Evolutionary conservation across 257 asterid genomes (phyloP).

Genomic region (Solanum sitiens): DNA sequence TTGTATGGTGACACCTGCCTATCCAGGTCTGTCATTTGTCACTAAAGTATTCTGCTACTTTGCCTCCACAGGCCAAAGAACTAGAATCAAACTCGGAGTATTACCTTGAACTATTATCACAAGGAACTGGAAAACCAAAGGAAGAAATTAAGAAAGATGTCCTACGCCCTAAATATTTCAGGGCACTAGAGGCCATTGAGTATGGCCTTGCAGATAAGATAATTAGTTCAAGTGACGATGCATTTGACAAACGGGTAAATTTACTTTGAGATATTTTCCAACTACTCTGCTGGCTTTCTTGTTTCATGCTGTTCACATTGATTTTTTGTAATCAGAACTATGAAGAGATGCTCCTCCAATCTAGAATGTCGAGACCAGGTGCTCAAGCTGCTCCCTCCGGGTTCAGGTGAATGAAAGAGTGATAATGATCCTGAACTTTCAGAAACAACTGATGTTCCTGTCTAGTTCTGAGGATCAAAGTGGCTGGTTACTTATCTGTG

Average conservation of each 20-base stretch:
- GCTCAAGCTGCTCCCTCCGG: conserved; percentile 67
- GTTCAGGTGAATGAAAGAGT: conserved; percentile 23
- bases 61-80: conserved; percentile 57
- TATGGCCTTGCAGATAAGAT: conserved; percentile 90
- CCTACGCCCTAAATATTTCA: conserved; percentile 61
- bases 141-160: conserved; percentile 77
- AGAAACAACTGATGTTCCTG: neutral
- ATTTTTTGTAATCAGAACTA: conserved; percentile 37
- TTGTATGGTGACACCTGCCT: neutral
- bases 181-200: conserved; percentile 66
- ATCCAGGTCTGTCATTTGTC: neutral
- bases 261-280: neutral
- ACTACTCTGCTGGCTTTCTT: neutral
- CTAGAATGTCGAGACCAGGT: conserved; percentile 48
- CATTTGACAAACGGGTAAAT: conserved; percentile 72
- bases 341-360: conserved; percentile 56
- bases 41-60: neutral
- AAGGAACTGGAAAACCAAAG: conserved; percentile 73
- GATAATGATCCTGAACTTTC: neutral
- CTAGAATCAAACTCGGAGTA: conserved; percentile 59
- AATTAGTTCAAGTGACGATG: conserved; percentile 43
- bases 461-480: neutral
- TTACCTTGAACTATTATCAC: conserved; percentile 65
- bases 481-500: neutral
- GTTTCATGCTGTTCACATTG: neutral